Percentiles rank a stretch among this genome's conserved stretches.
Evolutionary conservation across 371 early-diverging fungal species (phyloP).

Genomic region (Mortierella sp.): DNA sequence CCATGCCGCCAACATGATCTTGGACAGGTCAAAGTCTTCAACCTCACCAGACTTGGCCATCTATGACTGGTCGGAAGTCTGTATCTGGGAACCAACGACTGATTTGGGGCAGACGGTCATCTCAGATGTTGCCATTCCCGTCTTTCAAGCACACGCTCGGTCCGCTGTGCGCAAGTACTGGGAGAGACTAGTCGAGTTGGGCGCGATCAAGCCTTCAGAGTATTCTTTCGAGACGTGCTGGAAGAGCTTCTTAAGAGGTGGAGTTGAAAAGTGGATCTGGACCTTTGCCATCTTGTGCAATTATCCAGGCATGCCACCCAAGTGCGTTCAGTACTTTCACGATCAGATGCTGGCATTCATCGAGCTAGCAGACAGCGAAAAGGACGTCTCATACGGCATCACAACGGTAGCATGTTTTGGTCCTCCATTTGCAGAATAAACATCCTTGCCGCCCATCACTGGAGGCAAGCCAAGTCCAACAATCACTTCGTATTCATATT

Average conservation of each 20-base stretch:
- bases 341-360: conserved; percentile 39
- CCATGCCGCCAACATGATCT: conserved; percentile 34
- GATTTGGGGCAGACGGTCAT: conserved; percentile 41
- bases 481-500: no score
- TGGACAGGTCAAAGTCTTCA: conserved; percentile 27
- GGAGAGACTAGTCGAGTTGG: conserved; percentile 27
- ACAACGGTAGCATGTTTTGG: conserved; percentile 22
- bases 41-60: conserved; percentile 10
- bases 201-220: conserved; percentile 10
- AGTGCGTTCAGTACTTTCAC: conserved; percentile 25
- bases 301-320: conserved; percentile 26
- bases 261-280: conserved; percentile 37
- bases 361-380: conserved; percentile 24
- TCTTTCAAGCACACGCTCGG: conserved; percentile 29
- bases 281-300: conserved; percentile 23
- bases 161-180: conserved; percentile 26
- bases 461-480: no score
- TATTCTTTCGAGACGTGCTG: conserved; percentile 37
- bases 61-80: conserved; percentile 40
- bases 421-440: neutral
- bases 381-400: conserved; percentile 16
- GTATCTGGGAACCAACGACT: conserved; percentile 40
- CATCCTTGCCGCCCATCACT: no score
- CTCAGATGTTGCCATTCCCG: conserved; percentile 23
- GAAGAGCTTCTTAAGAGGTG: conserved; percentile 28